Evolutionary conservation across 2,329 filamentous ascomycete genomes (phyloP).

Genomic region (Trichoderma afroharzianum): DNA sequence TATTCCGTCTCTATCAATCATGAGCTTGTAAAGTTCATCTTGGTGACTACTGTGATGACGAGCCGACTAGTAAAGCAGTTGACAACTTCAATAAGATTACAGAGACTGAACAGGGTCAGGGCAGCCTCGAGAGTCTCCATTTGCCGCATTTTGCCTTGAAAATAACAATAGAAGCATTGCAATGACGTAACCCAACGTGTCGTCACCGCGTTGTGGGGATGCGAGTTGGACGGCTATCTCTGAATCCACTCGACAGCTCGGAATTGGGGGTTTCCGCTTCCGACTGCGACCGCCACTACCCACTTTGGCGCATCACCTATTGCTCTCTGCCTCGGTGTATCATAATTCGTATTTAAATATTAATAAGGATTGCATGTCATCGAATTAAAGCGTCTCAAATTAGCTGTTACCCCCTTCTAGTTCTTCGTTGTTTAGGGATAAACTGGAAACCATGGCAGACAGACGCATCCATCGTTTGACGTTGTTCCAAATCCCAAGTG

Average conservation of each 20-base stretch:
- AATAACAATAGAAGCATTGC: background rate
- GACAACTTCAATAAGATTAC: too few relatives aligned
- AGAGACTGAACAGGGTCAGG: background rate
- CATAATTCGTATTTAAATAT: background rate
- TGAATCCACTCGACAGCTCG: background rate
- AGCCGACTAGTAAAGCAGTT: too few relatives aligned
- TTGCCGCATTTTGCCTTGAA: background rate
- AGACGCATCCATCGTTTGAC: background rate
- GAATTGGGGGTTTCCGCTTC: background rate
- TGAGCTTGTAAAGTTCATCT: too few relatives aligned
- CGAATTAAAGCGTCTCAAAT: background rate
- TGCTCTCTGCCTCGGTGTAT: background rate
- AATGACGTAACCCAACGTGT: background rate
- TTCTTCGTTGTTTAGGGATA: background rate
- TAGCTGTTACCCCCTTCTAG: background rate
- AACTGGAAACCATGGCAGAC: background rate
- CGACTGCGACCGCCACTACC: background rate
- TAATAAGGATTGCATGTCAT: background rate
- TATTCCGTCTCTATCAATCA: too few relatives aligned
- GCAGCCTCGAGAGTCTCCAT: background rate
- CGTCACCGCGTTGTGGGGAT: background rate
- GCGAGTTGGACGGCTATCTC: background rate
- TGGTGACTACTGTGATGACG: too few relatives aligned
- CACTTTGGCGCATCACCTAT: background rate
- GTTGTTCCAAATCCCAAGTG: background rate